Evolutionary conservation across 2,329 filamentous ascomycete species (phyloP).

Genomic region (Cordyceps cateniannulata): DNA sequence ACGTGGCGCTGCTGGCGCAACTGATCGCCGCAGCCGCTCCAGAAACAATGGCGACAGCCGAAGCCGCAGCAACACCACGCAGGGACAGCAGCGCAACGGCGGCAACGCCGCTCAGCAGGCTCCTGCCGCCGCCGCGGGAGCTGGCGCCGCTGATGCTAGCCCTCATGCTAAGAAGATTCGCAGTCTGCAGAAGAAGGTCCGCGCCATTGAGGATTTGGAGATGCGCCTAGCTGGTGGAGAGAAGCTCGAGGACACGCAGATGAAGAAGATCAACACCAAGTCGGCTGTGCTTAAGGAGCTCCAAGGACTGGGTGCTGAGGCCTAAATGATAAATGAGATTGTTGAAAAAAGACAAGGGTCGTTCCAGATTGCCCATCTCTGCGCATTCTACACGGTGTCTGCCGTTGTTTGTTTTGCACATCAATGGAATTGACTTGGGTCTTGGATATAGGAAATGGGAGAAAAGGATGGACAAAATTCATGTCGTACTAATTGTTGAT

Average conservation of each 20-base stretch:
- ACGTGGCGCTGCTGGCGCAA: conserved; percentile 33
- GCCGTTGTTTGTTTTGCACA: neutral
- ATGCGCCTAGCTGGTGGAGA: conserved; percentile 92
- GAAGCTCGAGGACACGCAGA: conserved; percentile 95
- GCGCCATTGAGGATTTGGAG: conserved; percentile 95
- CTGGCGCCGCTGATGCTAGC: conserved; percentile 48
- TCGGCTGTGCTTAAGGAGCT: conserved; percentile 77
- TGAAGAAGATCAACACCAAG: conserved; percentile 97
- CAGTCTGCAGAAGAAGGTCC: conserved; percentile 91
- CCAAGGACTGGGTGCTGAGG: conserved; percentile 44
- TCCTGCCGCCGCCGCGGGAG: conserved; percentile 20
- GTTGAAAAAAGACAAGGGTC: neutral
- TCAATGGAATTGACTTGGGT: neutral
- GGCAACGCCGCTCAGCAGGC: conserved; percentile 20
- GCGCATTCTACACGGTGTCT: neutral
- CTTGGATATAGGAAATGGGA: conserved; percentile 5
- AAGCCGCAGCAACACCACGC: conserved; percentile 46
- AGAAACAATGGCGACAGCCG: conserved; percentile 42
- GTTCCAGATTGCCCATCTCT: neutral
- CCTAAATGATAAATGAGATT: neutral
- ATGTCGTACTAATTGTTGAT: neutral
- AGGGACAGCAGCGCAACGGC: conserved; percentile 24
- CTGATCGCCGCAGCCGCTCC: conserved; percentile 46
- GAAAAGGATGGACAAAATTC: neutral
- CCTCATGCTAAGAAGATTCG: conserved; percentile 93